A percentile compares a stretch with the other conserved stretches of the same genome.
Conservation (phyloP, 352 stramenopile species). For the Phytophthora ohioensis region DNA sequence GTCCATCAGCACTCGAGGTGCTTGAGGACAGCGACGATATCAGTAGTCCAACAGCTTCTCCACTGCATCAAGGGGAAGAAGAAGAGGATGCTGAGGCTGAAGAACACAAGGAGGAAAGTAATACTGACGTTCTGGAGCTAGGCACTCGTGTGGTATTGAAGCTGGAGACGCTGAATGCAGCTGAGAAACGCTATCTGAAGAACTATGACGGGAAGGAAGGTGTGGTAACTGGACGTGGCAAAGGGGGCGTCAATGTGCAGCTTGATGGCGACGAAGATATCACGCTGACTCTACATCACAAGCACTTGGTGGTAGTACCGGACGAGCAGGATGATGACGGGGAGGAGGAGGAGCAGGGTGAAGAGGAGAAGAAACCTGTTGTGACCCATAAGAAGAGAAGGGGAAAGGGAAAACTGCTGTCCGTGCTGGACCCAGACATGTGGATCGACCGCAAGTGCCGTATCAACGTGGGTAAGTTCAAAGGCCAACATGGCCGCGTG, state of each 20-base stretch:
- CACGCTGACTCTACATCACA: conserved; percentile 61
- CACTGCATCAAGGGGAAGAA: conserved; percentile 36
- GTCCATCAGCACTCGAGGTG: conserved; percentile 75
- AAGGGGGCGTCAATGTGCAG: conserved; percentile 57
- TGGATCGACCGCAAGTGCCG: conserved; percentile 89
- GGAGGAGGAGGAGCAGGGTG: conserved; percentile 43
- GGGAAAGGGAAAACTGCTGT: conserved; percentile 73
- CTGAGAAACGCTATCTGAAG: conserved; percentile 67
- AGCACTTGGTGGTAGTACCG: conserved; percentile 53
- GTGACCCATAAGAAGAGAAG: conserved; percentile 30
- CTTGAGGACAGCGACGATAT: conserved; percentile 46
- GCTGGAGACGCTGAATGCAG: conserved; percentile 49
- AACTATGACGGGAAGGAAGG: conserved; percentile 78
- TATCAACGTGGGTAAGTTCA: conserved; percentile 92
- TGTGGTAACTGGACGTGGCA: conserved; percentile 57
- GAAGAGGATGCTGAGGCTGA: conserved; percentile 43
- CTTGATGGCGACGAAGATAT: conserved; percentile 61
- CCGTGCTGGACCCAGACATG: conserved; percentile 86
- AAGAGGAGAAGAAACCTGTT: conserved; percentile 36
- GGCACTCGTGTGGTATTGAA: conserved; percentile 69
- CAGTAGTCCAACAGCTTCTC: conserved; percentile 27
- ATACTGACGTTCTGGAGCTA: conserved; percentile 51
- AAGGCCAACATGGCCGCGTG: conserved; percentile 75
- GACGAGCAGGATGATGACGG: conserved; percentile 44
- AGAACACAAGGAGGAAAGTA: conserved; percentile 59